Percentiles rank a stretch among this genome's conserved stretches.
Conservation (phyloP, 2,329 filamentous ascomycete genomes). For the Macrophomina phaseolina region DNA sequence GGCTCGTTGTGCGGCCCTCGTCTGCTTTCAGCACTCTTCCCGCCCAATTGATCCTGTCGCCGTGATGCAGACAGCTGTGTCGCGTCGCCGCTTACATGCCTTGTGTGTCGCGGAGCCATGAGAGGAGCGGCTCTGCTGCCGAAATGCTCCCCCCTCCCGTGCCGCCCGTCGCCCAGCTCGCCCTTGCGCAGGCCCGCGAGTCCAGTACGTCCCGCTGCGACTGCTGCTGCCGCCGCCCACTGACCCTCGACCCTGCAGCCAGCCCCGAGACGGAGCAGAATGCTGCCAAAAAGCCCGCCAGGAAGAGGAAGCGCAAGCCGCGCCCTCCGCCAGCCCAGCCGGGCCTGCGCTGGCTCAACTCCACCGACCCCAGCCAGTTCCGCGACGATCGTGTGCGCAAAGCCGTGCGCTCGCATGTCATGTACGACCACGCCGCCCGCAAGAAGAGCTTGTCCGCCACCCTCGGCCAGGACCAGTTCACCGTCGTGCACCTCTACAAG, state of each 20-base stretch:
- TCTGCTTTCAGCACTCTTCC: slow-evolving; percentile 5
- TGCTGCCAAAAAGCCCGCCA: not conserved
- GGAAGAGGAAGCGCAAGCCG: slow-evolving; percentile 18
- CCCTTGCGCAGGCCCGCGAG: not conserved
- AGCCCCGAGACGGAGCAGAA: slow-evolving; percentile 11
- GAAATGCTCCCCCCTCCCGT: not conserved
- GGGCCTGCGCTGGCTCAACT: slow-evolving; percentile 21
- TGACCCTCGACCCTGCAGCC: slow-evolving; percentile 3
- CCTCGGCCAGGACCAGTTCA: not conserved
- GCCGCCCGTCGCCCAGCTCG: not conserved
- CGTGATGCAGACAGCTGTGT: slow-evolving; percentile 15
- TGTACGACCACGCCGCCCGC: slow-evolving; percentile 17
- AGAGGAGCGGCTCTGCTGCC: slow-evolving; percentile 2
- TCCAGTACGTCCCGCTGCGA: not conserved
- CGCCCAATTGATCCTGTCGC: slow-evolving; percentile 2
- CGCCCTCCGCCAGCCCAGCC: slow-evolving; percentile 18
- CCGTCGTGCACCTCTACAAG: slow-evolving; percentile 17
- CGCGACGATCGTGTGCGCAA: slow-evolving; percentile 6
- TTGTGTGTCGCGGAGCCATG: slow-evolving; percentile 13
- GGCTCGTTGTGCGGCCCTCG: not conserved
- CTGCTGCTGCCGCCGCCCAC: not conserved
- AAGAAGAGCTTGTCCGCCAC: not conserved
- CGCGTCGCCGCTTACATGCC: slow-evolving; percentile 15
- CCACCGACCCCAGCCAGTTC: slow-evolving; percentile 19
- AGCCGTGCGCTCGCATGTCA: slow-evolving; percentile 18